Conservation (phyloP, 208 protist species). For the Trichomonas gallinae region DNA sequence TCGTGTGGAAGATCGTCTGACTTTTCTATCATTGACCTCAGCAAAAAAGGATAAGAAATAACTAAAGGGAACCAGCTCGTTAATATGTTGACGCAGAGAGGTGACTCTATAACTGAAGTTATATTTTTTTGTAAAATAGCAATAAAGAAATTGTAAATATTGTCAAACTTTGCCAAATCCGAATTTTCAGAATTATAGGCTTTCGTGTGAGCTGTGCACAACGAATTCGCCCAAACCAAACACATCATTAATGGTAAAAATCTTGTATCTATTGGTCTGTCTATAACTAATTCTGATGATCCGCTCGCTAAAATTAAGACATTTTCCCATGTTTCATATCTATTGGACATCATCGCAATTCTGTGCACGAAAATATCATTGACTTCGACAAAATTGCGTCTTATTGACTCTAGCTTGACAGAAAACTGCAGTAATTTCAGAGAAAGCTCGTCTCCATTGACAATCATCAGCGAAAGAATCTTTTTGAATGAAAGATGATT, state of each 20-base stretch:
- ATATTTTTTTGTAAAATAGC: not conserved
- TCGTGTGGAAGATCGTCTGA: not conserved
- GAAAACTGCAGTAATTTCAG: not conserved
- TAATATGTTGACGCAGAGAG: not conserved
- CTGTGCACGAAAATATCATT: not conserved
- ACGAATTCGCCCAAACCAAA: not conserved
- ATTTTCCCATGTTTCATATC: not conserved
- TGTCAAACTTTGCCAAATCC: not conserved
- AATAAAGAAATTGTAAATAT: not conserved
- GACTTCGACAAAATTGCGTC: not conserved
- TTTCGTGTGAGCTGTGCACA: not conserved
- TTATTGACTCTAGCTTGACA: not conserved
- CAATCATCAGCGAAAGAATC: not conserved
- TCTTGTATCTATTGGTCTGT: not conserved
- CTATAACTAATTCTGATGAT: not conserved
- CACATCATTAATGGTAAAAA: not conserved
- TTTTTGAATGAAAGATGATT: not conserved
- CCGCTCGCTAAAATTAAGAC: not conserved
- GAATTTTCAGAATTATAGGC: not conserved
- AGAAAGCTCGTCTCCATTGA: not conserved
- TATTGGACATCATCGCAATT: not conserved
- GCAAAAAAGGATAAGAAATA: not conserved
- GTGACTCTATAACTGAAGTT: not conserved
- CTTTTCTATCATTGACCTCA: not conserved
- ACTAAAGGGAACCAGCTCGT: not conserved